phyloP scores from a whole-genome alignment of 2,329 filamentous ascomycete species.

The Orbilia ellipsospora region DNA sequence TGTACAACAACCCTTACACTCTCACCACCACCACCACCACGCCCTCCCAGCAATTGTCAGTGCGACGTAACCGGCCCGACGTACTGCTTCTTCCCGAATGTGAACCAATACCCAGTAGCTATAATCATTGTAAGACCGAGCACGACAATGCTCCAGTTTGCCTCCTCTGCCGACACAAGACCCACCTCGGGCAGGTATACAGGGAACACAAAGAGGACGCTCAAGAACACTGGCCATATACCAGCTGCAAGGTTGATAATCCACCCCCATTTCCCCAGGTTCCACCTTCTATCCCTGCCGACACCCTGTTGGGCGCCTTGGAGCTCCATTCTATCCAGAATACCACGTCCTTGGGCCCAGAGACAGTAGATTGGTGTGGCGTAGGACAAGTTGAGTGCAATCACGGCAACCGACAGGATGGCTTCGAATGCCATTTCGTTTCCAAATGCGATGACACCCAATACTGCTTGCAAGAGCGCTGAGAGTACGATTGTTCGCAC shows the following conservation, averaged over 20 bases:
- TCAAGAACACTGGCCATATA: conserved; percentile 51
- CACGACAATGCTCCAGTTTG: conserved; percentile 52
- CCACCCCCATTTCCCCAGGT: conserved; percentile 50
- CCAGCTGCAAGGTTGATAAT: conserved; percentile 42
- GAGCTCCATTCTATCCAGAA: conserved; percentile 42
- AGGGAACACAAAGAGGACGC: conserved; percentile 46
- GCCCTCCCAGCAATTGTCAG: conserved; percentile 24
- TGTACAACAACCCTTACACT: background rate
- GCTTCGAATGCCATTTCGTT: conserved; percentile 55
- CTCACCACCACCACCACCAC: conserved; percentile 6
- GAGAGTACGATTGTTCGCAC: conserved; percentile 50
- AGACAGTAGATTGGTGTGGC: conserved; percentile 47
- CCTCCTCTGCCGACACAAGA: conserved; percentile 45
- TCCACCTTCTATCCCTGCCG: conserved; percentile 49
- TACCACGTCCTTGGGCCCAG: conserved; percentile 37
- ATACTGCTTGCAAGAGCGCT: conserved; percentile 32
- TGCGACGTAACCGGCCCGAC: conserved; percentile 47
- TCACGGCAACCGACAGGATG: conserved; percentile 49
- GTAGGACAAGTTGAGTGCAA: conserved; percentile 53
- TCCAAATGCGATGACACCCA: conserved; percentile 50
- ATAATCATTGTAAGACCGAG: conserved; percentile 40
- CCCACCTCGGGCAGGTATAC: conserved; percentile 47
- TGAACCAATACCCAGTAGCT: conserved; percentile 53
- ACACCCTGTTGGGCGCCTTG: conserved; percentile 30
- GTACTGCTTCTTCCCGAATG: conserved; percentile 48